Base-by-base conservation (phyloP, 768 basidiomycete species). In the Suillus subalutaceus region DNA sequence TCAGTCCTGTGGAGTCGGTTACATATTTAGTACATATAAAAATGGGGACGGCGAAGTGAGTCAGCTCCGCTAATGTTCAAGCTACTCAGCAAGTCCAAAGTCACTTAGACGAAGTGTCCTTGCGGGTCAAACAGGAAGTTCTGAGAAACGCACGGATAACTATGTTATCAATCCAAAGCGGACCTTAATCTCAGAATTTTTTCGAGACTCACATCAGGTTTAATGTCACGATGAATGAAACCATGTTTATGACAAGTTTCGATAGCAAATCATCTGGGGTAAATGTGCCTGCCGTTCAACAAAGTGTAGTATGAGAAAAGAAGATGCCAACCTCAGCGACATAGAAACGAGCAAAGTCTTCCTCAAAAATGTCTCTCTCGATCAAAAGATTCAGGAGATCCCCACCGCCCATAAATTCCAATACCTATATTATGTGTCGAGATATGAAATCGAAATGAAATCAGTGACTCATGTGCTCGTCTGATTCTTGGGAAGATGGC, bases 211-310 rank as follows among this genome's bases (percentile, higher is more conserved):
- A 93, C 91, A 79, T 96, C 93, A 72, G 95, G 93, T 79, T 97
- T 96, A 80, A 98, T 96, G 81, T 99, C 97, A 67, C 97, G 88
- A 81, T 99, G 97, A 73, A 99, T 97, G 80, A 96, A 99, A 12
- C 96, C 96, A 72, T 93, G 89, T 76, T 90, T 90, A 80, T 97
- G 96, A 76, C 94, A 96, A 67, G 90, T 91, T 76, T 96, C 92
- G 68, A 99, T 90, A 38, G 94, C 94, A 86, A 66, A 99, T 84
- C 96, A 97, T 97, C 93, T 94, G 74, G 74, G 63, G 63, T 71
- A 73, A 78, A 69, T 53, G 72, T 75, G 71, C 63, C 41, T 55
- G 63, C 64, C 67, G 46, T 53, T 78, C 63, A 68, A 64, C 67
- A 65, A 65, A 57, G 64, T 66, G 68, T 68, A 62, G 63, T 58